These are phyloP conservation scores for Picochlorum sp. DNA, from an alignment of 139 green algal genomes.

Conservation along the genomic window DNA sequence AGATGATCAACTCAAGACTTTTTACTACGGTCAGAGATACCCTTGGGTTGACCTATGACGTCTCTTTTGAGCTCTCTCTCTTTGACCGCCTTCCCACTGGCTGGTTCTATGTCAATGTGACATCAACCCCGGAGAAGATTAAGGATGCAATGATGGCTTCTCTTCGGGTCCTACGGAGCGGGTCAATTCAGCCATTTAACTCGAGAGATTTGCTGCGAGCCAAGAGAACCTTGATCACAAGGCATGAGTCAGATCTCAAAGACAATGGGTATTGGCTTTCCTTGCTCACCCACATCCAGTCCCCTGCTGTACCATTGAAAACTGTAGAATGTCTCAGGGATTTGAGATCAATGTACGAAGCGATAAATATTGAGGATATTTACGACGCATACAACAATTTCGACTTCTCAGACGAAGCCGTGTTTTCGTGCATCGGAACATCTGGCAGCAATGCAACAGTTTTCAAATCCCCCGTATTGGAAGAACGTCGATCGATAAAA, in stretches of 20 bases:
- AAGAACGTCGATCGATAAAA: background rate
- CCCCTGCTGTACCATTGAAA: slow-evolving; percentile 66
- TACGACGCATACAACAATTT: slow-evolving; percentile 70
- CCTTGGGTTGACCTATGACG: slow-evolving; percentile 96
- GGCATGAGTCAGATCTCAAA: slow-evolving; percentile 94
- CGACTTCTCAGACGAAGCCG: slow-evolving; percentile 52
- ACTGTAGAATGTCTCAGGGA: slow-evolving; percentile 77
- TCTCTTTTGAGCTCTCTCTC: slow-evolving; percentile 84
- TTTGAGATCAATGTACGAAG: slow-evolving; percentile 74
- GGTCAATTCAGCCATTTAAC: slow-evolving; percentile 45
- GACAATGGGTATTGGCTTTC: slow-evolving; percentile 87
- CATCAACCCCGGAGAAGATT: slow-evolving; percentile 88
- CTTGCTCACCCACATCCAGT: slow-evolving; percentile 89
- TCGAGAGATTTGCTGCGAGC: slow-evolving; percentile 64
- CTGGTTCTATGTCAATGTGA: slow-evolving; percentile 89
- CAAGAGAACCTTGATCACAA: slow-evolving; percentile 77
- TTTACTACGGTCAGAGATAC: slow-evolving; percentile 93
- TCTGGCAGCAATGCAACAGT: slow-evolving; percentile 34
- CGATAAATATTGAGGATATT: slow-evolving; percentile 75
- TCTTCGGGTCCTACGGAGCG: slow-evolving; percentile 64
- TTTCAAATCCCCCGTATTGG: slow-evolving; percentile 1
- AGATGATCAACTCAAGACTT: slow-evolving; percentile 93
- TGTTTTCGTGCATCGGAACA: slow-evolving; percentile 66
- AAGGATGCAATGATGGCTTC: slow-evolving; percentile 78
- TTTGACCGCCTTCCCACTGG: slow-evolving; percentile 57